These are phyloP conservation scores for Striga asiatica DNA, from an alignment of 257 asterid genomes.

Conservation along the genomic window DNA sequence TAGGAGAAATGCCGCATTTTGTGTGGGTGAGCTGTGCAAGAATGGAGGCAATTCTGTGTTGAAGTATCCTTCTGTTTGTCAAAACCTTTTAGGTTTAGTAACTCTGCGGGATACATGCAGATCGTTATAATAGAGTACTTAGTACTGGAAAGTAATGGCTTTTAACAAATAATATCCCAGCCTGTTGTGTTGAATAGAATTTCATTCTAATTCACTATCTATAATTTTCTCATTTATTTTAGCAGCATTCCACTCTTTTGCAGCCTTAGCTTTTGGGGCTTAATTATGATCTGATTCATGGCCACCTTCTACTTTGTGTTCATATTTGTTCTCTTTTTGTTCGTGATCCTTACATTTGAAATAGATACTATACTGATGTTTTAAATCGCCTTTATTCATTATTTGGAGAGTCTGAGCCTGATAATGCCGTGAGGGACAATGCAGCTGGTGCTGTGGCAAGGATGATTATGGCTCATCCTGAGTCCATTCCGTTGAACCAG, in stretches of 20 bases:
- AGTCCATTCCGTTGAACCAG: constrained; percentile 79
- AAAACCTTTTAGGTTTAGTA: neutral
- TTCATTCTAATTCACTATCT: neutral
- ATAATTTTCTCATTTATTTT: neutral
- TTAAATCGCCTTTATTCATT: constrained; percentile 67
- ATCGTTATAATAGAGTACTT: neutral
- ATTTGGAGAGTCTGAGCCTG: constrained; percentile 86
- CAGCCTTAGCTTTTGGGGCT: neutral
- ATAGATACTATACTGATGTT: constrained; percentile 61
- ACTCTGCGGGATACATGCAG: neutral
- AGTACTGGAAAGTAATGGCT: neutral
- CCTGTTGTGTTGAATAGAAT: neutral
- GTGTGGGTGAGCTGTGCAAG: constrained; percentile 95
- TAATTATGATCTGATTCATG: no score
- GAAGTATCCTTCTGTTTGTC: constrained; percentile 52
- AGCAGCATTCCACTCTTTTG: neutral
- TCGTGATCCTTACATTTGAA: constrained; percentile 19
- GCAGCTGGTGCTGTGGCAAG: constrained; percentile 99
- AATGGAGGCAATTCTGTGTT: constrained; percentile 75
- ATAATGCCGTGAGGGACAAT: constrained; percentile 92
- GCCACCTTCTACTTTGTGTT: no score
- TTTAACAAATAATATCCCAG: neutral
- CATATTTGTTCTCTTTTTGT: constrained; percentile 7
- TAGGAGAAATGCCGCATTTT: constrained; percentile 95
- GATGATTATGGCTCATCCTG: constrained; percentile 86